Conservation (phyloP, 805 yeast species). For the Pichia thaimueangensis region DNA sequence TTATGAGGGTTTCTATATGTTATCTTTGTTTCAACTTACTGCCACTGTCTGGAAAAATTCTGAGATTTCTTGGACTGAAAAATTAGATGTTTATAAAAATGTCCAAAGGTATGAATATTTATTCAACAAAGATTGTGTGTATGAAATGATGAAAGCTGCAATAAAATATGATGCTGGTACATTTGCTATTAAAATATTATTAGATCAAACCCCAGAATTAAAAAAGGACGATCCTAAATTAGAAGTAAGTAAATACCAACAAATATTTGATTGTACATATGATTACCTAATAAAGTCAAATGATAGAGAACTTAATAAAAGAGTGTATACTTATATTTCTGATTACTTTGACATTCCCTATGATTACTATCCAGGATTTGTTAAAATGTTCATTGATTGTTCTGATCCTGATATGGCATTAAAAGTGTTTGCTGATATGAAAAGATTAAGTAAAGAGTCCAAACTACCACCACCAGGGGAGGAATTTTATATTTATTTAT, state of each 20-base stretch:
- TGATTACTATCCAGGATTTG: conserved; percentile 51
- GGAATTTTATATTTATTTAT: conserved; percentile 54
- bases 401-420: conserved; percentile 58
- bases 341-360: conserved; percentile 51
- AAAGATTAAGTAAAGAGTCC: conserved; percentile 47
- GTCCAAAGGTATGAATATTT: conserved; percentile 35
- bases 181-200: conserved; percentile 12
- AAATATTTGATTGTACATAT: conserved; percentile 17
- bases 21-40: conserved; percentile 24
- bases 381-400: conserved; percentile 48
- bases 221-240: conserved; percentile 32
- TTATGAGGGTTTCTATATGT: conserved; percentile 24
- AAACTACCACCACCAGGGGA: conserved; percentile 45
- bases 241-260: conserved; percentile 14
- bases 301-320: conserved; percentile 42
- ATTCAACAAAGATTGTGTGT: conserved; percentile 34
- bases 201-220: conserved; percentile 17
- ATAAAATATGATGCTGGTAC: conserved; percentile 10
- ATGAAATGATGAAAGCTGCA: conserved; percentile 29
- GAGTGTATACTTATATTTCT: conserved; percentile 50
- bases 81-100: conserved; percentile 33
- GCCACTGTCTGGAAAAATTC: conserved; percentile 17
- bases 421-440: conserved; percentile 53
- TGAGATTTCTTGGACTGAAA: conserved; percentile 15
- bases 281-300: conserved; percentile 6